phyloP scores from a whole-genome alignment of 768 basidiomycete species.

The Exsudoporus frostii region DNA sequence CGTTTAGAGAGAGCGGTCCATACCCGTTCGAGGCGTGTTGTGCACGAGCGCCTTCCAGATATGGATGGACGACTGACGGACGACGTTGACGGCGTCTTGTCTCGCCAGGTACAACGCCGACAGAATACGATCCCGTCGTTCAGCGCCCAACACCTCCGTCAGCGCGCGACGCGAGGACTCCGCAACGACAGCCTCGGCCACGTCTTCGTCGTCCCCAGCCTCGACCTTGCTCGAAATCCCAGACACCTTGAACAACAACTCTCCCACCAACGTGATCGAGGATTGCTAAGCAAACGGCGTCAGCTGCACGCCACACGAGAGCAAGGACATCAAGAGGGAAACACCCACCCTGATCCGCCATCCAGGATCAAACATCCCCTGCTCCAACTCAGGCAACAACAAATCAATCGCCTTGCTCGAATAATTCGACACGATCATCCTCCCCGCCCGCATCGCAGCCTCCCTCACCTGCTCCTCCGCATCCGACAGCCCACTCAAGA shows the following conservation, averaged over 20 bases:
- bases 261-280: slow-evolving; percentile 93
- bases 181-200: slow-evolving; percentile 58
- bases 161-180: slow-evolving; percentile 86
- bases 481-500: slow-evolving; percentile 88
- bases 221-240: slow-evolving; percentile 90
- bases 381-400: slow-evolving; percentile 89
- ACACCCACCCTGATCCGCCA: slow-evolving; percentile 89
- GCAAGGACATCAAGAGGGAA: background rate
- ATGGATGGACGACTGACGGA: slow-evolving; percentile 87
- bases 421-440: slow-evolving; percentile 97
- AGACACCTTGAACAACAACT: slow-evolving; percentile 93
- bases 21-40: slow-evolving; percentile 90
- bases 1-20: background rate
- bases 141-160: slow-evolving; percentile 81
- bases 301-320: background rate
- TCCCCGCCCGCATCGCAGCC: slow-evolving; percentile 96
- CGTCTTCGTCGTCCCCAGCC: slow-evolving; percentile 67
- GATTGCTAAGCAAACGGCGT: slow-evolving; percentile 59
- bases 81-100: slow-evolving; percentile 86
- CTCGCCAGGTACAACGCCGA: slow-evolving; percentile 89
- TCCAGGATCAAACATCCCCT: slow-evolving; percentile 89
- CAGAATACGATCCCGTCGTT: slow-evolving; percentile 87
- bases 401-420: slow-evolving; percentile 89
- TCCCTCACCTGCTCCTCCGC: slow-evolving; percentile 94
- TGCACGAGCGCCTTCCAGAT: slow-evolving; percentile 99